Evolutionary conservation across 805 yeast genomes (phyloP).

Genomic region (Kluyveromyces dobzhanskii): DNA sequence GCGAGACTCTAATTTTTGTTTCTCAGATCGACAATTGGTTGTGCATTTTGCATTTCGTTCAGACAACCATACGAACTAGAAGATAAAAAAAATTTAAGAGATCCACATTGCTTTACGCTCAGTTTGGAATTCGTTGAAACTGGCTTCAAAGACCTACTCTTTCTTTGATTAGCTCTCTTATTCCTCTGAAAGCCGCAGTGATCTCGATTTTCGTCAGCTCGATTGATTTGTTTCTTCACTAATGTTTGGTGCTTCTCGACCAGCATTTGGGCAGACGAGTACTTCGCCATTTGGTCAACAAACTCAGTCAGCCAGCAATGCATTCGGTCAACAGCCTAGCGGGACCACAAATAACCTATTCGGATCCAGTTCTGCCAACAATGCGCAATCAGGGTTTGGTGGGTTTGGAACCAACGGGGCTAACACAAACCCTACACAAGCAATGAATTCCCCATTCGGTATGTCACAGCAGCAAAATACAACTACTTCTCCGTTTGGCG

Average conservation of each 20-base stretch:
- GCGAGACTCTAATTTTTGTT: too few relatives aligned
- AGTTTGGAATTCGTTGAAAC: too few relatives aligned
- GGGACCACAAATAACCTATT: constrained; percentile 24
- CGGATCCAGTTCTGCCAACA: constrained; percentile 29
- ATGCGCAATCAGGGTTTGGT: constrained; percentile 29
- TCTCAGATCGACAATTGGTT: too few relatives aligned
- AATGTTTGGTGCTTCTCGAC: constrained; percentile 23
- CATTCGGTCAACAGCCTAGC: constrained; percentile 32
- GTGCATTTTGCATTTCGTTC: too few relatives aligned
- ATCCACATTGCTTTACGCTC: too few relatives aligned
- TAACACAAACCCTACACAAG: constrained; percentile 10
- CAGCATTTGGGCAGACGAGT: constrained; percentile 23
- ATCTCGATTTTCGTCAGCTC: too few relatives aligned
- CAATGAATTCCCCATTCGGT: constrained; percentile 26
- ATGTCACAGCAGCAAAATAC: constrained; percentile 17
- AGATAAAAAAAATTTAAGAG: too few relatives aligned
- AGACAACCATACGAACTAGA: too few relatives aligned
- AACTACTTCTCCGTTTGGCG: constrained; percentile 16
- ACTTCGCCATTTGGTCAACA: constrained; percentile 15
- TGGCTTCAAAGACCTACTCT: too few relatives aligned
- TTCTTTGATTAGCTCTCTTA: too few relatives aligned
- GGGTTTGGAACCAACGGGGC: constrained; percentile 21
- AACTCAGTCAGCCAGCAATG: constrained; percentile 10
- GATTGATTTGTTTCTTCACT: too few relatives aligned
- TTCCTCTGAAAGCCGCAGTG: too few relatives aligned